phyloP scores from a whole-genome alignment of 495 filamentous ascomycete species.

The Penicillium canariense region DNA sequence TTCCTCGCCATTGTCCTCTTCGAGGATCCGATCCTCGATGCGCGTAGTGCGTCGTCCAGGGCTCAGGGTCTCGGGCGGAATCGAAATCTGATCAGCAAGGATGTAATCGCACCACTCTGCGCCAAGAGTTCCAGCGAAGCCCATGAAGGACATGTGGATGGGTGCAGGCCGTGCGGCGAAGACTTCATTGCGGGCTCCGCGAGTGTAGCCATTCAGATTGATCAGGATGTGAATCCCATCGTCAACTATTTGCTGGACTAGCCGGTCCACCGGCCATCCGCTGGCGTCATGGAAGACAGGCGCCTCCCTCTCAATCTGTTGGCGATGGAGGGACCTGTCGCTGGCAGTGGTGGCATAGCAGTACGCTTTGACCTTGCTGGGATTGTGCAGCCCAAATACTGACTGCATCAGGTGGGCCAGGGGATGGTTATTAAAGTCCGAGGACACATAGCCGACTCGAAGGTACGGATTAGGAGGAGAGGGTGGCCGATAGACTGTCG shows the following conservation, averaged over 20 bases:
- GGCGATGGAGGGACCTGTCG: conserved; percentile 86
- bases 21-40: conserved; percentile 66
- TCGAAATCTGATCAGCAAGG: conserved; percentile 82
- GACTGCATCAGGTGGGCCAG: conserved; percentile 98
- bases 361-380: conserved; percentile 70
- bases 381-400: conserved; percentile 89
- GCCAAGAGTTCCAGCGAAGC: conserved; percentile 92
- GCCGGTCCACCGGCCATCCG: conserved; percentile 75
- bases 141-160: conserved; percentile 99
- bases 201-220: conserved; percentile 96
- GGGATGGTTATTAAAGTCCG: conserved; percentile 99
- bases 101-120: conserved; percentile 99
- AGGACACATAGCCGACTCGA: conserved; percentile 93
- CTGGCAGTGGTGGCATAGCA: conserved; percentile 97
- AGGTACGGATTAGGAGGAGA: conserved; percentile 77
- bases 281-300: conserved; percentile 91
- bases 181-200: conserved; percentile 94
- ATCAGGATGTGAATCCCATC: conserved; percentile 96
- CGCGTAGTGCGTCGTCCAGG: conserved; percentile 71
- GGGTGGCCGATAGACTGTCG: conserved; percentile 78
- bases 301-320: conserved; percentile 92
- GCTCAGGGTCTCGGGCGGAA: conserved; percentile 78
- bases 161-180: conserved; percentile 94
- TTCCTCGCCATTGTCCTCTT: conserved; percentile 63
- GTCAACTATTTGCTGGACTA: conserved; percentile 87